These are phyloP conservation scores for Actinomucor elegans DNA, from an alignment of 371 early-diverging fungal species.

Conservation along the genomic window DNA sequence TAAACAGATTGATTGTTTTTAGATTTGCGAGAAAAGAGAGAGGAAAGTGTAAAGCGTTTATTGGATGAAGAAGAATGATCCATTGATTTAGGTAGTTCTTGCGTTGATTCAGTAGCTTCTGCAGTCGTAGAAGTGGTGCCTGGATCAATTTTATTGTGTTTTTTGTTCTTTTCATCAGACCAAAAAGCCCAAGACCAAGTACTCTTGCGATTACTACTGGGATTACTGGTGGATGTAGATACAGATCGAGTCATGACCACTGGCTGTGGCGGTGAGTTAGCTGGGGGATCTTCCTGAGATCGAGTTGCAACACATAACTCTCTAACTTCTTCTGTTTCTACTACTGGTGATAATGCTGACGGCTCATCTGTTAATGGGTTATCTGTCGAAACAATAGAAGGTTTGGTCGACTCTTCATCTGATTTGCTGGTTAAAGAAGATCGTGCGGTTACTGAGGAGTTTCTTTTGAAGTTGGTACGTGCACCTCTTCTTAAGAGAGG, in stretches of 20 bases:
- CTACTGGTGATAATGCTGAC: conserved; percentile 1
- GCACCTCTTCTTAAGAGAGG: conserved; percentile 51
- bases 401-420: not conserved
- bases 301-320: conserved; percentile 8
- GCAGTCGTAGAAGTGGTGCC: not conserved
- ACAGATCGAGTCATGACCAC: conserved; percentile 4
- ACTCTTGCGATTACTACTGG: conserved; percentile 14
- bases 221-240: conserved; percentile 1
- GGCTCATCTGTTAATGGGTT: not conserved
- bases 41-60: conserved; percentile 28
- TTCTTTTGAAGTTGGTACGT: conserved; percentile 52
- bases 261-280: not conserved
- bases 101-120: not conserved
- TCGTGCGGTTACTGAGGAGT: conserved; percentile 25
- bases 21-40: conserved; percentile 26
- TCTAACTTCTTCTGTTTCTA: conserved; percentile 5
- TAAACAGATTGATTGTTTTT: not conserved
- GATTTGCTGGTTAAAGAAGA: conserved; percentile 17
- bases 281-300: not conserved
- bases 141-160: conserved; percentile 21
- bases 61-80: not conserved
- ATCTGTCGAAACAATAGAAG: not conserved
- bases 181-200: conserved; percentile 45
- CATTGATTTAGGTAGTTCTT: conserved; percentile 2
- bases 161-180: conserved; percentile 31